Base-by-base conservation (phyloP, 257 asterid genomes). In the Echium plantagineum region DNA sequence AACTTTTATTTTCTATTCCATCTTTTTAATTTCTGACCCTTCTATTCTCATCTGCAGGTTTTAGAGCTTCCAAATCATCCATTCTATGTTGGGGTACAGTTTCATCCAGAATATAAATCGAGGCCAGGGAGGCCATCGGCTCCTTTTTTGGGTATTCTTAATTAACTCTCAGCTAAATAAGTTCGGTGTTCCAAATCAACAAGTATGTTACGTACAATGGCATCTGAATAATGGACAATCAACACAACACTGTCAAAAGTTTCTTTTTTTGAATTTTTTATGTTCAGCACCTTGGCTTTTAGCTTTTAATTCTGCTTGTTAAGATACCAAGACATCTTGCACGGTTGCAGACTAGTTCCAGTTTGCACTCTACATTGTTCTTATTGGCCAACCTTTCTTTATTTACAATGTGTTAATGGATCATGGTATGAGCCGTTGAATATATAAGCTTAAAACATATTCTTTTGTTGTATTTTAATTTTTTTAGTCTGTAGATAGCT, bases 71-170 rank as follows among this genome's bases (percentile, higher is more conserved):
- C 75, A 15, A 38, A 47, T 31, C 83, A 78, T 74, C 83, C 83
- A n/a, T 78, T 74, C 66, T 78, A 74, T 18, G 16, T 78, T 6
- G 83, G 83, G 12, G 83, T 61, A 26, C 83, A 78, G 63, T 78
- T 78, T 63, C 83, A 78, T 68, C 83, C 83, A 1, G 83, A 78
- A 52, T 78, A 71, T 42, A 74, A 78, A 78, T 78, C 83, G 63
- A 66, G 83, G 62, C 83, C 80, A 1, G 78, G 75, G 61, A 74
- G 64, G 24, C 83, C 83, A 68, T 78, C 80, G 22, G 67, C 76
- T 21, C 69, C 74, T 12, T 78, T 78, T 73, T 55, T 78, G 68
- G 83, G 83, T 78, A 74, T 16, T n/a, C n/a, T n/a, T n/a, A 5
- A 0, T 28, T 6, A 28, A 28, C 32, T 42, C 49, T 12, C 17